phyloP scores from a whole-genome alignment of 805 yeast genomes.

The Candida pseudoglaebosa region DNA sequence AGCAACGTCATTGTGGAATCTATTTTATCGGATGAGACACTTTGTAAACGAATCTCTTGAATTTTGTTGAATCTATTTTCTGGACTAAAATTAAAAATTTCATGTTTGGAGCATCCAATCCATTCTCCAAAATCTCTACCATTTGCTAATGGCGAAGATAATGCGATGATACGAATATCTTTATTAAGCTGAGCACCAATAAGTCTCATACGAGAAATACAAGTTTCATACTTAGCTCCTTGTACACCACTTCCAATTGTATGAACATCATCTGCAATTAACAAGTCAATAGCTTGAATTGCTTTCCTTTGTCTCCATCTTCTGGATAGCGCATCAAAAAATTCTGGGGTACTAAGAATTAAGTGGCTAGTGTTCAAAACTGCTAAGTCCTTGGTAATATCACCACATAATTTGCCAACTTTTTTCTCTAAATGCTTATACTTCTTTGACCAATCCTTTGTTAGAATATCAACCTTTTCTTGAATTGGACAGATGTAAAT shows the following conservation, averaged over 20 bases:
- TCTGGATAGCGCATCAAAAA: conserved; percentile 68
- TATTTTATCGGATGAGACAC: conserved; percentile 43
- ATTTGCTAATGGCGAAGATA: conserved; percentile 67
- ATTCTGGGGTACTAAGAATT: conserved; percentile 72
- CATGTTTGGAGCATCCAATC: conserved; percentile 65
- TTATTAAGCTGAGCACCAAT: conserved; percentile 63
- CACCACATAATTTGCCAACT: conserved; percentile 54
- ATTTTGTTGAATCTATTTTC: conserved; percentile 53
- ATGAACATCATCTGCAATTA: conserved; percentile 75
- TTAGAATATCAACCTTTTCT: conserved; percentile 46
- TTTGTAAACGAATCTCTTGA: conserved; percentile 51
- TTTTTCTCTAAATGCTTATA: conserved; percentile 48
- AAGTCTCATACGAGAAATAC: conserved; percentile 67
- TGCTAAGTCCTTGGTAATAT: conserved; percentile 49
- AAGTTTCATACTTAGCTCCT: conserved; percentile 67
- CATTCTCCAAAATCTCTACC: conserved; percentile 80
- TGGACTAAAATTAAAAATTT: conserved; percentile 69
- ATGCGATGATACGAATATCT: conserved; percentile 56
- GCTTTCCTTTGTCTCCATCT: conserved; percentile 79
- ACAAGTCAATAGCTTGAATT: conserved; percentile 60
- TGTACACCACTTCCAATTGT: conserved; percentile 49
- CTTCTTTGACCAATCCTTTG: conserved; percentile 49
- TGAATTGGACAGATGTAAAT: conserved; percentile 68
- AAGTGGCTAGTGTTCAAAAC: conserved; percentile 60
- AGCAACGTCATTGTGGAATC: conserved; percentile 27